phyloP scores from a whole-genome alignment of 2,329 filamentous ascomycete species.

The Periconia digitata region DNA sequence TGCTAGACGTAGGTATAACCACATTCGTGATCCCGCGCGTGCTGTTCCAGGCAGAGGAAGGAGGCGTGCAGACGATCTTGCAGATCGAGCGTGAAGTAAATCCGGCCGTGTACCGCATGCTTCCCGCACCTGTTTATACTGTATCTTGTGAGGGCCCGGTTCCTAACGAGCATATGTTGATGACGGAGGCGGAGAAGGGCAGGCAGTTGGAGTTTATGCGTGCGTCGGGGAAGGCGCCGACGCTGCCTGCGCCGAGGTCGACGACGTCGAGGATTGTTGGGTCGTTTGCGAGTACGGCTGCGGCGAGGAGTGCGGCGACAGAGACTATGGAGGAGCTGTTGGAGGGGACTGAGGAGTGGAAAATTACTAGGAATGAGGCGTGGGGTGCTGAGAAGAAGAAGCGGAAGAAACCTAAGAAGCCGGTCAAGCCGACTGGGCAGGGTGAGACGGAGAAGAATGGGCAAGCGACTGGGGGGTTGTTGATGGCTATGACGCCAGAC shows the following conservation, averaged over 20 bases:
- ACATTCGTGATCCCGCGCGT: constrained; percentile 1
- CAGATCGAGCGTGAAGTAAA: constrained; percentile 14
- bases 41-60: constrained; percentile 4
- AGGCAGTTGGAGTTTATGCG: constrained; percentile 3
- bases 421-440: neutral
- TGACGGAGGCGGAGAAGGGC: constrained; percentile 2
- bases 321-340: constrained; percentile 16
- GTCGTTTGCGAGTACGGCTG: neutral
- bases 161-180: neutral
- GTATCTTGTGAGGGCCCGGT: constrained; percentile 19
- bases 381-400: constrained; percentile 5
- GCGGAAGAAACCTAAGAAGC: neutral
- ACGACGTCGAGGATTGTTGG: neutral
- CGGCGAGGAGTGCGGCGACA: constrained; percentile 11
- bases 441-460: neutral
- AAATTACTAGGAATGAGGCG: constrained; percentile 9
- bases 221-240: neutral
- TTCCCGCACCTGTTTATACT: constrained; percentile 21
- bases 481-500: constrained; percentile 17
- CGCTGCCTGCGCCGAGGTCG: neutral
- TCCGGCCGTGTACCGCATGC: constrained; percentile 2
- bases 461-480: constrained; percentile 5
- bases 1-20: neutral
- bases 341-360: neutral
- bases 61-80: constrained; percentile 14